A percentile compares a stretch with the other conserved stretches of the same genome.
phyloP scores from a whole-genome alignment of 805 yeast species.

The Metschnikowia corniflorae region DNA sequence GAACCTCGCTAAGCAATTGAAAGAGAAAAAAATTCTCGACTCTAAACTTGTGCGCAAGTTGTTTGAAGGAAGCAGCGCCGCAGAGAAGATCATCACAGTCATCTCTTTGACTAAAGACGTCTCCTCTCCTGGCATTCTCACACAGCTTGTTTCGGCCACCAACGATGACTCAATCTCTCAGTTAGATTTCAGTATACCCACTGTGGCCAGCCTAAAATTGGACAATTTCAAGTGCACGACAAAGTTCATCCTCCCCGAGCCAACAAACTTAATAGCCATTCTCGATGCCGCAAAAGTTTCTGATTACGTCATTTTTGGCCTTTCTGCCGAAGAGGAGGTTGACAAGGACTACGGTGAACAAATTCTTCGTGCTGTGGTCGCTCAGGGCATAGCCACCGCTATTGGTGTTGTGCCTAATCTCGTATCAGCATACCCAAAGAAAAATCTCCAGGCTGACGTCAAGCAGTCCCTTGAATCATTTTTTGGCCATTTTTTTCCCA shows the following conservation, averaged over 20 bases:
- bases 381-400: slow-evolving; percentile 87
- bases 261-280: slow-evolving; percentile 59
- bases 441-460: slow-evolving; percentile 68
- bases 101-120: slow-evolving; percentile 77
- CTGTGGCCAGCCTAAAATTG: slow-evolving; percentile 51
- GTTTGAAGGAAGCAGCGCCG: slow-evolving; percentile 77
- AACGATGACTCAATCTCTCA: slow-evolving; percentile 18
- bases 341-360: slow-evolving; percentile 81
- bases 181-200: slow-evolving; percentile 33
- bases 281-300: slow-evolving; percentile 86
- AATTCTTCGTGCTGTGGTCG: slow-evolving; percentile 78
- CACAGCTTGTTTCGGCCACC: slow-evolving; percentile 42
- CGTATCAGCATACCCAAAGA: slow-evolving; percentile 62
- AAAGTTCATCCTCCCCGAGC: slow-evolving; percentile 71
- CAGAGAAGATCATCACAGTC: slow-evolving; percentile 78
- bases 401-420: slow-evolving; percentile 77
- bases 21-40: slow-evolving; percentile 63
- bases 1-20: slow-evolving; percentile 74
- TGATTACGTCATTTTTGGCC: slow-evolving; percentile 85
- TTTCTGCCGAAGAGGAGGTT: slow-evolving; percentile 83
- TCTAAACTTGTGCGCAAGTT: slow-evolving; percentile 58
- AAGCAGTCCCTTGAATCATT: slow-evolving; percentile 42
- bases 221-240: slow-evolving; percentile 71
- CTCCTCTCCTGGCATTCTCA: slow-evolving; percentile 51
- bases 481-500: slow-evolving; percentile 49